phyloP scores from a whole-genome alignment of 2,329 filamentous ascomycete species.

The Sporothrix variecibatus region DNA sequence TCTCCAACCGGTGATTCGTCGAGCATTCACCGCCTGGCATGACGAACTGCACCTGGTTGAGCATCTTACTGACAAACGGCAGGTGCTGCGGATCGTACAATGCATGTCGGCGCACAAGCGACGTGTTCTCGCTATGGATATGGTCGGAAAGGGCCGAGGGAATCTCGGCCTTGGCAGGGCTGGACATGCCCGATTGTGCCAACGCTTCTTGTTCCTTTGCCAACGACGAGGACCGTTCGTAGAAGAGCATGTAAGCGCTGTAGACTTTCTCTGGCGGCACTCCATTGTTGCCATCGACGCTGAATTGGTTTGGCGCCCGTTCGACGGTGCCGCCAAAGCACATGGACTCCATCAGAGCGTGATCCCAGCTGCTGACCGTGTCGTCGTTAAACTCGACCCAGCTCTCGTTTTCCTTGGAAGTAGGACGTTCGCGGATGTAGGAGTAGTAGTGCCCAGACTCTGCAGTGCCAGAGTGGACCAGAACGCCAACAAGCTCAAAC shows the following conservation, averaged over 20 bases:
- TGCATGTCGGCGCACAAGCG: conserved; percentile 74
- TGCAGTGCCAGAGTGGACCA: conserved; percentile 90
- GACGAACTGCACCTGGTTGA: conserved; percentile 57
- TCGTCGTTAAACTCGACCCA: conserved; percentile 98
- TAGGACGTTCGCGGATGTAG: conserved; percentile 80
- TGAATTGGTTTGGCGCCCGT: conserved; percentile 39
- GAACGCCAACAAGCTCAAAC: conserved; percentile 91
- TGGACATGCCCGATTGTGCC: conserved; percentile 39
- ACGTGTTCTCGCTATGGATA: conserved; percentile 71
- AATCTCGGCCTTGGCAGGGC: conserved; percentile 50
- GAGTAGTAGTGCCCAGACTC: conserved; percentile 98
- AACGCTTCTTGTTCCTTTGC: conserved; percentile 53
- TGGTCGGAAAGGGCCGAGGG: conserved; percentile 53
- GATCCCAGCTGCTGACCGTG: conserved; percentile 75
- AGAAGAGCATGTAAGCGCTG: conserved; percentile 98
- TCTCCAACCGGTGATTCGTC: conserved; percentile 47
- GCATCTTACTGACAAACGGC: conserved; percentile 63
- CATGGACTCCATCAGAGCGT: conserved; percentile 67
- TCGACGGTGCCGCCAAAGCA: conserved; percentile 73
- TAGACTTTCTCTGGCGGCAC: conserved; percentile 66
- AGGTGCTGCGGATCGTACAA: conserved; percentile 74
- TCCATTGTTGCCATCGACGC: conserved; percentile 44
- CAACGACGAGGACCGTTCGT: conserved; percentile 75
- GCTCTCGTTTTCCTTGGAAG: conserved; percentile 43
- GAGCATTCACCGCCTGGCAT: conserved; percentile 51